These are phyloP conservation scores for Mesembryanthemum crystallinum DNA, from an alignment of 148 eudicot species.

Conservation along the genomic window DNA sequence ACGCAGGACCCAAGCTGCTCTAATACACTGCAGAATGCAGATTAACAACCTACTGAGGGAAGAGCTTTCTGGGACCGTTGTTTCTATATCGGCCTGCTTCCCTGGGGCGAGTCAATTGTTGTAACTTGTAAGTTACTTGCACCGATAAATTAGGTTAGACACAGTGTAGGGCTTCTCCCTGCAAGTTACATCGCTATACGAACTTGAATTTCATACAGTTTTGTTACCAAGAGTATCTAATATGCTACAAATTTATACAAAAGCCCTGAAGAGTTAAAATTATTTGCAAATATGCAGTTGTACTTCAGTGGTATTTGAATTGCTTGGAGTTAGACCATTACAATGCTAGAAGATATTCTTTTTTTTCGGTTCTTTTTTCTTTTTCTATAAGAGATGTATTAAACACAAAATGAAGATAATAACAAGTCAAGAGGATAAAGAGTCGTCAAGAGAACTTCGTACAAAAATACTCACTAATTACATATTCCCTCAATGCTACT, in stretches of 20 bases:
- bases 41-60: not conserved
- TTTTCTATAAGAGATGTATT: too few species aligned
- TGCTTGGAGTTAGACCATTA: too few species aligned
- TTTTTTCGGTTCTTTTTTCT: too few species aligned
- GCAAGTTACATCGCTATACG: not conserved
- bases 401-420: too few species aligned
- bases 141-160: constrained; percentile 4
- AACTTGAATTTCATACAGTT: not conserved
- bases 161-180: not conserved
- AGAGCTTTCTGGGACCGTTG: not conserved
- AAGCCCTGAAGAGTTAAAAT: too few species aligned
- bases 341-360: too few species aligned
- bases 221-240: not conserved
- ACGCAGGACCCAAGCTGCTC: not conserved
- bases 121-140: constrained; percentile 11
- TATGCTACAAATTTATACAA: not conserved
- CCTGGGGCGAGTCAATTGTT: not conserved
- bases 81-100: not conserved
- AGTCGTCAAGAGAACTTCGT: too few species aligned
- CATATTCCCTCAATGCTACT: too few species aligned
- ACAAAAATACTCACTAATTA: too few species aligned
- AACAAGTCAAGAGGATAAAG: too few species aligned
- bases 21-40: not conserved
- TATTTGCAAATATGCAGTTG: too few species aligned
- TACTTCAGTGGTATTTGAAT: too few species aligned